Evolutionary conservation across 257 asterid genomes (phyloP), one percentile per base, ranked within the genome.

Genomic region (Nemophila menziesii): DNA sequence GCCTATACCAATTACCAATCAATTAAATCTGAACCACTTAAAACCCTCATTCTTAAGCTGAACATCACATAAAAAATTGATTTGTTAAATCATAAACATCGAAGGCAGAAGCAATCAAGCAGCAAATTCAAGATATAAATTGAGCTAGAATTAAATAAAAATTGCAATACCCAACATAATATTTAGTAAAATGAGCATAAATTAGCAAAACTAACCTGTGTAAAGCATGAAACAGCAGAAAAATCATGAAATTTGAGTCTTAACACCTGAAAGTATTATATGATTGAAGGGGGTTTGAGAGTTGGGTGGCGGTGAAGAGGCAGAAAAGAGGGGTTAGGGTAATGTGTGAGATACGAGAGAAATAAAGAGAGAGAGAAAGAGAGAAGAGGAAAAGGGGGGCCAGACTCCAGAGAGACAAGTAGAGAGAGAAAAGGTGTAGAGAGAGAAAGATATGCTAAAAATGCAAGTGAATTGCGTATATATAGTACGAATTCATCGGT

Each of bases 401-500:
- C 56, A 66, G 56, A n/a, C n/a, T n/a, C n/a, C n/a, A n/a, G n/a
- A n/a, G 67, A 54, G 46, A 63, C 42, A 62, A 48, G 56, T 64
- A 66, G 44, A 63, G 54, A 51, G 38, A 46, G 45, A 39, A 43
- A 24, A 34, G 39, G 53, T 36, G 46, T 66, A 61, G 56, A 68
- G 65, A 58, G 69, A 56, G 62, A 65, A 52, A 52, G 59, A 42
- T 44, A 39, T 69, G 48, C 40, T 46, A 59, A 18, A 29, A 29
- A 53, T 43, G 41, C 26, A 23, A 43, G 45, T 43, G 41, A 27
- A 7, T 47, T 49, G 61, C 60, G 40, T 49, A 60, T 71, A 29
- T 29, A 29, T 60, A 61, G 72, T 77, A 68, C 68, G 93, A 76
- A 67, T 63, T 72, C 75, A 61, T 65, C 74, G 81, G 78, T n/a